phyloP scores from a whole-genome alignment of 192 early-diverging fungal species.

The Linnemannia zychae region DNA sequence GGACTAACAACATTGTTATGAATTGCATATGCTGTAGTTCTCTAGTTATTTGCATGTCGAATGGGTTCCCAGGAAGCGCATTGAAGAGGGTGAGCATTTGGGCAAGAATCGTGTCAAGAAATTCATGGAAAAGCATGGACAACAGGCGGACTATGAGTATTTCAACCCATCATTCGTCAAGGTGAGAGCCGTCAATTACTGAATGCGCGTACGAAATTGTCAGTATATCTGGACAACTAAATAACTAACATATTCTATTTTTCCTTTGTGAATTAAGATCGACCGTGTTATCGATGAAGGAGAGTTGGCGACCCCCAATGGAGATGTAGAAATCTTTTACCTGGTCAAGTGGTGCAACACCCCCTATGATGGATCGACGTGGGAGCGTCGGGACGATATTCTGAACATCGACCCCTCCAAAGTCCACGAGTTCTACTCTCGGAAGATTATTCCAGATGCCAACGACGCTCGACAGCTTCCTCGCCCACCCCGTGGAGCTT shows the following conservation, averaged over 20 bases:
- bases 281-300: slow-evolving; percentile 91
- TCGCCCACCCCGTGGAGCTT: slow-evolving; percentile 62
- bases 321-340: slow-evolving; percentile 71
- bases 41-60: slow-evolving; percentile 80
- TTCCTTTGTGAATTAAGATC: slow-evolving; percentile 57
- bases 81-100: slow-evolving; percentile 65
- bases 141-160: slow-evolving; percentile 67
- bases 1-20: not conserved
- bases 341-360: slow-evolving; percentile 83
- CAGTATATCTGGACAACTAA: too few species aligned
- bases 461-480: slow-evolving; percentile 61
- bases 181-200: slow-evolving; percentile 39
- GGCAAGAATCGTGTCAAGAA: slow-evolving; percentile 81
- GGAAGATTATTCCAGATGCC: slow-evolving; percentile 67
- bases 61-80: slow-evolving; percentile 71
- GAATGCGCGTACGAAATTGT: not conserved
- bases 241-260: too few species aligned
- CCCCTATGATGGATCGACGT: slow-evolving; percentile 80
- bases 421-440: slow-evolving; percentile 75
- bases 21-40: slow-evolving; percentile 57
- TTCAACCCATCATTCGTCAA: slow-evolving; percentile 77
- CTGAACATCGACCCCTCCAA: slow-evolving; percentile 73
- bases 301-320: slow-evolving; percentile 68
- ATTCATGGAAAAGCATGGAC: slow-evolving; percentile 75
- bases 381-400: slow-evolving; percentile 72